Conservation (phyloP, 2,329 filamentous ascomycete genomes). For the Cryphonectria naterciae region DNA sequence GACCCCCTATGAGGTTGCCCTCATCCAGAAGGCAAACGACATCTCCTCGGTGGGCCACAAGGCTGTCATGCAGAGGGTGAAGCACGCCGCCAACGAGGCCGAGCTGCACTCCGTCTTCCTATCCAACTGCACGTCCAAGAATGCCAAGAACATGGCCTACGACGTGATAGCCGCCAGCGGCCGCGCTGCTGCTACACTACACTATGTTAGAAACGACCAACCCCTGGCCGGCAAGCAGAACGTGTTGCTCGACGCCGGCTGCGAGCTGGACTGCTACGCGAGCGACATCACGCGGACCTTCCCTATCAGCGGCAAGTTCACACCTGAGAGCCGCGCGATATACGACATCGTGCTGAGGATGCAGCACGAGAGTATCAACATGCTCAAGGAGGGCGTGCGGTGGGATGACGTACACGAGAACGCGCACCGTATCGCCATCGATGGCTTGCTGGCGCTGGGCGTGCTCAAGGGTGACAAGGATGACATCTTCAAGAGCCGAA, state of each 20-base stretch:
- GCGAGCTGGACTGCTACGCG: slow-evolving; percentile 74
- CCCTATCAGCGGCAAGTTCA: slow-evolving; percentile 75
- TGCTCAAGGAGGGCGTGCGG: slow-evolving; percentile 72
- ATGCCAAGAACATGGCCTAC: slow-evolving; percentile 84
- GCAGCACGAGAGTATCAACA: slow-evolving; percentile 77
- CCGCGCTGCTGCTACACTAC: slow-evolving; percentile 79
- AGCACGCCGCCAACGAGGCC: slow-evolving; percentile 72
- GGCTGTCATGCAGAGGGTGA: slow-evolving; percentile 63
- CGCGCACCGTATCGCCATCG: slow-evolving; percentile 81
- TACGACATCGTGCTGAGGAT: slow-evolving; percentile 86
- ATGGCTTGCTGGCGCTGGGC: slow-evolving; percentile 75
- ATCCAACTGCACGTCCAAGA: slow-evolving; percentile 73
- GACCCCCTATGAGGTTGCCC: slow-evolving; percentile 73
- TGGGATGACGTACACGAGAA: slow-evolving; percentile 84
- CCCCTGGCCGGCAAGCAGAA: slow-evolving; percentile 73
- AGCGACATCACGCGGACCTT: slow-evolving; percentile 68
- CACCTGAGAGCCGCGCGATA: slow-evolving; percentile 70
- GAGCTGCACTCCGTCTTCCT: slow-evolving; percentile 84
- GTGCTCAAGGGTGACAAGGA: slow-evolving; percentile 70
- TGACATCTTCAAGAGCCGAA: slow-evolving; percentile 76
- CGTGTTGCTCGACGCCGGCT: slow-evolving; percentile 82
- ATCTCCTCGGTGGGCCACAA: slow-evolving; percentile 71
- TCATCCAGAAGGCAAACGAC: slow-evolving; percentile 73
- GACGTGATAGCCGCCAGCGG: slow-evolving; percentile 84
- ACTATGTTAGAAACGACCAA: slow-evolving; percentile 82